Base-by-base conservation (phyloP, 176 grass and related monocot species). In the Lolium perenne region DNA sequence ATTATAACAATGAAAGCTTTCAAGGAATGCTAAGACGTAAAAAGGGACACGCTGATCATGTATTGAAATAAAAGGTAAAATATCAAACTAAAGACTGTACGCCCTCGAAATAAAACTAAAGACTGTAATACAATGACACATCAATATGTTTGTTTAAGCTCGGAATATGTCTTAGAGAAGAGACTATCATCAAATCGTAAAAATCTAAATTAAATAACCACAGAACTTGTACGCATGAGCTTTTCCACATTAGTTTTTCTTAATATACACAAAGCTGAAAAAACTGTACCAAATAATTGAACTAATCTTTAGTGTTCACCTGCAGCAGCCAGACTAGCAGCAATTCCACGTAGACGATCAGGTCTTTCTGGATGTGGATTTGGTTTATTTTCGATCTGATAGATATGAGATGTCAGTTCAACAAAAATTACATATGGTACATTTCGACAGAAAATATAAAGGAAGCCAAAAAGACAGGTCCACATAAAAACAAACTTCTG, bases 341-440 rank as follows among this genome's bases (percentile, higher is more conserved):
- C 90, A 89, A 98, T 95, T 71, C 92, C 93, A 38, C 90, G 84
- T 86, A 98, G 90, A 63, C 96, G 91, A 55, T 98, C 93, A 35
- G 96, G 93, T 76, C 96, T 95, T 85, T 98, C 96, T 76, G 96
- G 96, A 84, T 98, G 96, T 60, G 96, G 96, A 79, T 94, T 87
- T 75, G 91, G 80, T 91, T 98, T 98, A 79, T 82, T 82, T 82
- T 98, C 96, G 77, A 92, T 53, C 96, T 98, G 87, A 73, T 76
- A 88, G 66, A 80, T 73, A 88, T 20, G 56, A 72, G 23, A 61
- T 80, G 83, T 81, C 80, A 93, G 76, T 87, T 74, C 49, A 76
- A 75, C 1, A 87, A 35, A 74, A 75, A 56, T 25, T 81, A 64
- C 21, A 84, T 56, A 74, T 0, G 1, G 4, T 15, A 23, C 41